Conservation (phyloP, 2,329 filamentous ascomycete species). For the Ophiosphaerella herpotricha region DNA sequence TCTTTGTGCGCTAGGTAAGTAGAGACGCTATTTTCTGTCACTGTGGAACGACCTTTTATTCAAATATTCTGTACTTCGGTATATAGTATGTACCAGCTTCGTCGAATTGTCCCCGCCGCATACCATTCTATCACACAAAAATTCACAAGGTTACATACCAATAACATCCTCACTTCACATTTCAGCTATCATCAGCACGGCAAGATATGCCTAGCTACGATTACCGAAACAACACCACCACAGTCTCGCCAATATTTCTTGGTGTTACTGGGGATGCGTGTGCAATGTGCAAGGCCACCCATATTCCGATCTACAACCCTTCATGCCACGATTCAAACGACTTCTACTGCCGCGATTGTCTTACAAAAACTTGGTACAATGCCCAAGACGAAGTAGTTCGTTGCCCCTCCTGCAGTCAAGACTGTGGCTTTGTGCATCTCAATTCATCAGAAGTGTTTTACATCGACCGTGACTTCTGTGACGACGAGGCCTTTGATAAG, state of each 20-base stretch:
- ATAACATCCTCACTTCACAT: too few relatives aligned
- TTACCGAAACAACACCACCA: not conserved
- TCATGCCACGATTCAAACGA: conserved; percentile 11
- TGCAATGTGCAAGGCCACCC: conserved; percentile 7
- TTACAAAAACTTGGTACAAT: conserved; percentile 6
- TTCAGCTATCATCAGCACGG: not conserved
- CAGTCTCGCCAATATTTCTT: conserved; percentile 3
- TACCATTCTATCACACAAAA: too few relatives aligned
- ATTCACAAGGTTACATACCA: too few relatives aligned
- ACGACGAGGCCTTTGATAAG: conserved; percentile 7
- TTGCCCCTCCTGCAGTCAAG: conserved; percentile 9
- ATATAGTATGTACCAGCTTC: too few relatives aligned
- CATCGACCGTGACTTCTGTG: conserved; percentile 1
- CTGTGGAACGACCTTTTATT: too few relatives aligned
- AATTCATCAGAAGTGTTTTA: not conserved
- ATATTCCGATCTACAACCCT: conserved; percentile 4
- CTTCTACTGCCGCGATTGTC: conserved; percentile 14
- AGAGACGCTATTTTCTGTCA: too few relatives aligned
- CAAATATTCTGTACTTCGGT: too few relatives aligned
- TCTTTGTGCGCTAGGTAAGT: too few relatives aligned
- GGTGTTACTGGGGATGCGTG: conserved; percentile 7
- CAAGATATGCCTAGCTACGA: not conserved
- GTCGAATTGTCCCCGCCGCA: too few relatives aligned
- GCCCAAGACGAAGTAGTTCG: conserved; percentile 7
- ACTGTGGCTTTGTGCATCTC: conserved; percentile 5